A percentile compares a stretch with the other conserved stretches of the same genome.
Evolutionary conservation across 1,284 basidiomycete genomes (phyloP).

Genomic region (Pseudomicrostroma phylloplanum): DNA sequence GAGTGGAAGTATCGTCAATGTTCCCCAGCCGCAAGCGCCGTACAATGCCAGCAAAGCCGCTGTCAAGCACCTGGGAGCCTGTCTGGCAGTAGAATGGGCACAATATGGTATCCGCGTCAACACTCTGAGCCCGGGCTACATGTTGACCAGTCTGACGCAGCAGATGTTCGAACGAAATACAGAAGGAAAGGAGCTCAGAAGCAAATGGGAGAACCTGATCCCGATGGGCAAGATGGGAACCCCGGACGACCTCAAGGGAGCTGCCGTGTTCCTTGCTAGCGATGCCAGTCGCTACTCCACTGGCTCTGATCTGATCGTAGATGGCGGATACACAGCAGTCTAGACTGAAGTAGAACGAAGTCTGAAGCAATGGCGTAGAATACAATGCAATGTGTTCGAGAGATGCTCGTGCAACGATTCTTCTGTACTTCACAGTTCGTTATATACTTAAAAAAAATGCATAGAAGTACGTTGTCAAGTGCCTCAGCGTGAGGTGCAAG

Average conservation of each 20-base stretch:
- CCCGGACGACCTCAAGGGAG: slow-evolving; percentile 57
- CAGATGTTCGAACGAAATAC: slow-evolving; percentile 28
- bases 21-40: slow-evolving; percentile 74
- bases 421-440: too few relatives aligned
- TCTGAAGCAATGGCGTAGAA: too few relatives aligned
- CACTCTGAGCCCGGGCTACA: slow-evolving; percentile 47
- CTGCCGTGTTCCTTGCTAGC: slow-evolving; percentile 74
- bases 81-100: slow-evolving; percentile 82
- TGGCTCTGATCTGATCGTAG: slow-evolving; percentile 73
- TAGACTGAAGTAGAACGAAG: slow-evolving; percentile 1
- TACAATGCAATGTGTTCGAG: too few relatives aligned
- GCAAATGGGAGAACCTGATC: slow-evolving; percentile 22
- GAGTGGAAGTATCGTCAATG: slow-evolving; percentile 69
- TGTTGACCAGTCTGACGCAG: slow-evolving; percentile 70
- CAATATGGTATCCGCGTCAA: slow-evolving; percentile 77
- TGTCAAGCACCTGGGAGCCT: slow-evolving; percentile 79
- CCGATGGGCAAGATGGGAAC: slow-evolving; percentile 2
- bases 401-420: too few relatives aligned
- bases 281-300: slow-evolving; percentile 82
- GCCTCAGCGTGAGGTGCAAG: too few relatives aligned
- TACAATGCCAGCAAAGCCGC: slow-evolving; percentile 82
- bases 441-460: too few relatives aligned
- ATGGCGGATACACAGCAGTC: slow-evolving; percentile 65
- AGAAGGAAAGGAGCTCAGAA: neutral
- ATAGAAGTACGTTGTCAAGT: too few relatives aligned